Base-by-base conservation (phyloP, 192 early-diverging fungal genomes). In the Coemansia aciculifera region DNA sequence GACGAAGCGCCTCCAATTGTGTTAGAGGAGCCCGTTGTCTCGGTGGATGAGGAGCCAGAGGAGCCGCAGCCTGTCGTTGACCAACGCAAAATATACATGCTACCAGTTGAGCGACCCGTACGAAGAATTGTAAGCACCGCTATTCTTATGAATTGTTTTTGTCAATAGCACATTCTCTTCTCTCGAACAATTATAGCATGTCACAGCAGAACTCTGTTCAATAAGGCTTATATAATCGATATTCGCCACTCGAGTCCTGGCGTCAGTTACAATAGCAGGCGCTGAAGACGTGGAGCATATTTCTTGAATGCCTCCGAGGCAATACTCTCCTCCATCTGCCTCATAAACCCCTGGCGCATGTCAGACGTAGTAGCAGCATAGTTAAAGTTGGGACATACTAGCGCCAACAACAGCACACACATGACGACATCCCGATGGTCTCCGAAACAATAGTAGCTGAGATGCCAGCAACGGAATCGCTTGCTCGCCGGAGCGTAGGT, bases 101-200 rank as follows among this genome's bases (percentile, higher is more conserved):
- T 67, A 10, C 66, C 72, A 13, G 72, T 67, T 2, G 72, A 67
- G 34, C 65, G 64, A 3, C 71, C 64, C 17, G 49, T 51, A 27
- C 49, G 64, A 62, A 29, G 71, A 72, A 12, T 44, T 72, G 36
- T 72, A 66, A n/a, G 15, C 9, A 27, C 24, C 12, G 3, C 21
- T 13, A 31, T 51, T 24, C 4, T 8, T 7, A 48, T 27, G 27
- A 27, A 27, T 27, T 27, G 27, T 27, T 27, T 27, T 27, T 27
- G 27, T 27, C 3, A 4, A 54, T 31, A n/a, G 46, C 17, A 5
- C 2, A 64, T 48, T 31, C 8, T 63, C 15, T 24, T n/a, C 15
- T 46, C 42, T 32, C n/a, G 21, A 27, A 27, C n/a, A 40, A 5
- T 39, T 39, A 38, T 61, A 5, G 2, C 17, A 44, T 27, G 44